Conservation (phyloP, 1,284 basidiomycete genomes). For the Ustilago esculenta region DNA sequence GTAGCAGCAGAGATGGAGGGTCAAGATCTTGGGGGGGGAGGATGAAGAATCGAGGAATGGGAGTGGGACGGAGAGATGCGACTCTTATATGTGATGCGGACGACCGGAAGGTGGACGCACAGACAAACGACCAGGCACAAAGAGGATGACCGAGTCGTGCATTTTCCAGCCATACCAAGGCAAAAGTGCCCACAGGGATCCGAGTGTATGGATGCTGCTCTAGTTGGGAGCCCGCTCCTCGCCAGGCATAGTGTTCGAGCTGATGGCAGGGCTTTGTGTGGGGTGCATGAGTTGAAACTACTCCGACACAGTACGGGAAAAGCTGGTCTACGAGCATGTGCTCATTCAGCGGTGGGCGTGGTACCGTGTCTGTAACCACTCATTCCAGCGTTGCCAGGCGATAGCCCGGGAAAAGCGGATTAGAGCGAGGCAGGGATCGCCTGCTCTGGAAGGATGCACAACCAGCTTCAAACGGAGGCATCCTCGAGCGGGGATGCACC, state of each 20-base stretch:
- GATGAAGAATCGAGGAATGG: not conserved
- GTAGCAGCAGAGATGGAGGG: not conserved
- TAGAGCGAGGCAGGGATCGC: not conserved
- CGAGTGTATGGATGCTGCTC: no score
- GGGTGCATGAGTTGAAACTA: slow-evolving; percentile 16
- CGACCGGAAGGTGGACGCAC: not conserved
- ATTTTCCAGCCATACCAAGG: not conserved
- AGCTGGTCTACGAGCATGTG: not conserved
- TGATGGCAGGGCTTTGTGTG: not conserved
- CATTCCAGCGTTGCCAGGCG: no score
- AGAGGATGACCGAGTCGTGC: slow-evolving; percentile 1
- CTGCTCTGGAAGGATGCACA: no score
- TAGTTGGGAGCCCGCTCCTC: not conserved
- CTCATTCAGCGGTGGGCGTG: not conserved
- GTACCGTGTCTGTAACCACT: not conserved
- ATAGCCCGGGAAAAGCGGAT: slow-evolving; percentile 1
- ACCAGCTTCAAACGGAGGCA: no score
- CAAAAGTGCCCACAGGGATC: slow-evolving; percentile 3
- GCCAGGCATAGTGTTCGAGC: not conserved
- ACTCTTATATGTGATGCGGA: slow-evolving; percentile 11
- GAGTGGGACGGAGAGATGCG: not conserved
- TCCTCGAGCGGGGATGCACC: no score
- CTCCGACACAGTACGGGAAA: slow-evolving; percentile 1
- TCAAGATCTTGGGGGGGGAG: not conserved
- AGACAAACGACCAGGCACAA: not conserved